A percentile compares a stretch with the other conserved stretches of the same genome.
Conservation (phyloP, 768 basidiomycete species). For the Lactifluus volemus region DNA sequence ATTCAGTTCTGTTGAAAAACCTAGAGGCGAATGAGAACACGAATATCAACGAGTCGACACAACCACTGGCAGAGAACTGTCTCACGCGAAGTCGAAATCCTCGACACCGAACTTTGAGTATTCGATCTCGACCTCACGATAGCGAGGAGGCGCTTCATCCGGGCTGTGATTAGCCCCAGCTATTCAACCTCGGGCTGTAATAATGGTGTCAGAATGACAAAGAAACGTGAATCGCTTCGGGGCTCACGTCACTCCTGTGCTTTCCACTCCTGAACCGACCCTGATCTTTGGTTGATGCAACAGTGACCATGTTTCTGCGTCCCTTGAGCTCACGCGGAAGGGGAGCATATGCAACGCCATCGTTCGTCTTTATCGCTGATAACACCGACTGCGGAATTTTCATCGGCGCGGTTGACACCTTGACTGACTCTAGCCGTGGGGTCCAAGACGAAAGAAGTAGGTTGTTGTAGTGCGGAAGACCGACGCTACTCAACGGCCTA, state of each 20-base stretch:
- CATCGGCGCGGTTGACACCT: conserved; percentile 54
- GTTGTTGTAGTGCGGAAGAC: conserved; percentile 74
- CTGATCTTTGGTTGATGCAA: conserved; percentile 43
- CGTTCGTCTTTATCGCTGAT: conserved; percentile 73
- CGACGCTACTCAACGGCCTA: conserved; percentile 83
- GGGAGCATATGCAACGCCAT: conserved; percentile 83
- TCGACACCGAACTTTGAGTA: conserved; percentile 98
- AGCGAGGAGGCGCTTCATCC: conserved; percentile 66
- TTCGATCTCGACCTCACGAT: conserved; percentile 92
- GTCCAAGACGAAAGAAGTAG: conserved; percentile 63
- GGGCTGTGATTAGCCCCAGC: conserved; percentile 42
- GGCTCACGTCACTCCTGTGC: conserved; percentile 39
- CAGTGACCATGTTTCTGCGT: conserved; percentile 64
- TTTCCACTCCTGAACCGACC: conserved; percentile 86
- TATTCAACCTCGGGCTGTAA: conserved; percentile 44
- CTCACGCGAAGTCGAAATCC: conserved; percentile 95
- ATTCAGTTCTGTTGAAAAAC: conserved; percentile 88
- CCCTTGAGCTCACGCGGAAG: conserved; percentile 82
- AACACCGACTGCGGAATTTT: conserved; percentile 77
- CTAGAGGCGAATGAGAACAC: background rate
- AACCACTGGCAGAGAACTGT: background rate
- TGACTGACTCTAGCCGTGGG: conserved; percentile 44
- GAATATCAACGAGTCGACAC: background rate
- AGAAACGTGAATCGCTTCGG: background rate
- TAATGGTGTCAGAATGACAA: background rate